Base-by-base conservation (phyloP, 495 filamentous ascomycete species). In the Aspergillus olivimuriae region DNA sequence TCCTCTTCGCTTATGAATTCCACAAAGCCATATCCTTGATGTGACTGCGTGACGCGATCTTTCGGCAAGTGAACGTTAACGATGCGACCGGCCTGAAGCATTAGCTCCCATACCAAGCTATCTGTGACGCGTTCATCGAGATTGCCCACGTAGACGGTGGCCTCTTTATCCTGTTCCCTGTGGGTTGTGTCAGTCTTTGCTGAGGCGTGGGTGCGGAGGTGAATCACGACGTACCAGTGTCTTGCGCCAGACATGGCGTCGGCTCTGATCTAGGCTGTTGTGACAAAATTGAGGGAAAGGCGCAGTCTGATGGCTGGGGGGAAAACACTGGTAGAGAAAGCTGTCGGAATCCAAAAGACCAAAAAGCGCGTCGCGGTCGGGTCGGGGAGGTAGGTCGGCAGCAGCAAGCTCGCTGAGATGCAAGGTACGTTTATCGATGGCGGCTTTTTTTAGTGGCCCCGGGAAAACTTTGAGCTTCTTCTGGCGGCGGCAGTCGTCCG, bases 81-180 rank as follows among this genome's bases (percentile, higher is more conserved):
- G 55, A 99, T 89, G 46, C 89, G 89, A 32, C 94, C 92, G 49
- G 85, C 87, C 71, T 99, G 92, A 30, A 94, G 77, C 90, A 97
- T 96, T 53, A 99, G 76, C 74, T 97, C 92, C 83, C 88, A 95
- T 54, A 99, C 81, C 38, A 96, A 71, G 52, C 83, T 83, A 65
- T 96, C 88, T 41, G 86, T 82, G 41, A 88, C 87, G 57, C 94
- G 84, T 68, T 99, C 92, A 66, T 99, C 92, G 55, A 99, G 84
- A 63, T 97, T 97, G 61, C 92, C 92, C 50, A 97, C 83, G 66
- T 99, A 99, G 61, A 96, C 86, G 14, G 92, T 99, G 37, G 90
- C 91, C 68, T 97, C 92, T 62, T 97, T 97, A 63, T 97, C 89
- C 70, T 99, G 92, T 62, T 97, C 91, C 91, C 91, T 95, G 52